Evolutionary conservation across 2,329 filamentous ascomycete species (phyloP).

Genomic region (Aulographum hederae): DNA sequence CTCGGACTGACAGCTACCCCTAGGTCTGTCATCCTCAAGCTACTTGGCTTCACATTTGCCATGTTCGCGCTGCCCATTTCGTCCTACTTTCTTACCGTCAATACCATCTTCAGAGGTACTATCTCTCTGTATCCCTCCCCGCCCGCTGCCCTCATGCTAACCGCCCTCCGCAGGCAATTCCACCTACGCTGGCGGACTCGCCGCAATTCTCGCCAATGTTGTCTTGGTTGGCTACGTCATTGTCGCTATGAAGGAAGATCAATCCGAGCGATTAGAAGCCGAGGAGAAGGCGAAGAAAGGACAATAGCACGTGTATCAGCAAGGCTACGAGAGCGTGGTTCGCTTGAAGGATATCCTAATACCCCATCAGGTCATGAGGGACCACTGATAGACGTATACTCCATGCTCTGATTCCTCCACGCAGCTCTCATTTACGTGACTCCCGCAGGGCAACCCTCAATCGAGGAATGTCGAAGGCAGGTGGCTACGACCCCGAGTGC

Average conservation of each 20-base stretch:
- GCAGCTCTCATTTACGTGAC: background rate
- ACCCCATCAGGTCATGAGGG: background rate
- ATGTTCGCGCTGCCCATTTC: conserved; percentile 81
- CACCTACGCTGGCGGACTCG: conserved; percentile 68
- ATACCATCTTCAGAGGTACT: conserved; percentile 59
- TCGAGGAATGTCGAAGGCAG: background rate
- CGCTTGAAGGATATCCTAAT: background rate
- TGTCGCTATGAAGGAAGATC: conserved; percentile 80
- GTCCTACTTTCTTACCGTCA: conserved; percentile 69
- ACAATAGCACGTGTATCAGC: conserved; percentile 6
- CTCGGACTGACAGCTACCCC: conserved; percentile 2
- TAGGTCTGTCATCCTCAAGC: conserved; percentile 74
- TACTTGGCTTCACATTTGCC: conserved; percentile 75
- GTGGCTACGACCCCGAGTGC: background rate
- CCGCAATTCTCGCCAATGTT: conserved; percentile 79
- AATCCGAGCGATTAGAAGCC: conserved; percentile 27
- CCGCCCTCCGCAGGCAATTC: conserved; percentile 72
- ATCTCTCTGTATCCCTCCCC: conserved; percentile 1
- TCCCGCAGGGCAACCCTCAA: background rate
- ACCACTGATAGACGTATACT: background rate
- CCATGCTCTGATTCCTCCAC: background rate
- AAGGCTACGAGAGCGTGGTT: background rate
- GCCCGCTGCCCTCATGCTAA: too few species aligned
- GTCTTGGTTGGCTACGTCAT: conserved; percentile 82
- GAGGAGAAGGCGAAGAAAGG: conserved; percentile 26